Evolutionary conservation across 2,329 filamentous ascomycete species (phyloP).

Genomic region (Juglanconis juglandina): DNA sequence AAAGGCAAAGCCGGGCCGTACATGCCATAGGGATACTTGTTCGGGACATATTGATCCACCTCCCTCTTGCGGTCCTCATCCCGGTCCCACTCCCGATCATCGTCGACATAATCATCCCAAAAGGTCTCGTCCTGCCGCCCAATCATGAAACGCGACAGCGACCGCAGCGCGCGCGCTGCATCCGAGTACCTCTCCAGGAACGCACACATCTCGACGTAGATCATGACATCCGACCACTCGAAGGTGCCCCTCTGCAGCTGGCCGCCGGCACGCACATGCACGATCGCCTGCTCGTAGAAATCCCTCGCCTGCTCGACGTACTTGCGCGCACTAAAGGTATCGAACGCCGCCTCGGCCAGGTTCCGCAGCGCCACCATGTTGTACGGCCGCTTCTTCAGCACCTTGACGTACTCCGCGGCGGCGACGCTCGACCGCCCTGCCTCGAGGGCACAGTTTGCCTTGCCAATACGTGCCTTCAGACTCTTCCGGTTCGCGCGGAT

Average conservation of each 20-base stretch:
- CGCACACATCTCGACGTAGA: conserved; percentile 78
- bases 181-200: conserved; percentile 59
- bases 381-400: conserved; percentile 49
- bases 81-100: conserved; percentile 88
- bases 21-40: conserved; percentile 47
- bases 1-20: conserved; percentile 76
- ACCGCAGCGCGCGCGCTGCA: conserved; percentile 68
- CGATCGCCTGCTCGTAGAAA: conserved; percentile 48
- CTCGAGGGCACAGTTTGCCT: conserved; percentile 56
- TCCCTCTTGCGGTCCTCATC: conserved; percentile 64
- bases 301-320: conserved; percentile 39
- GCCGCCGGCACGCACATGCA: conserved; percentile 35
- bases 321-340: conserved; percentile 44
- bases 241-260: conserved; percentile 35
- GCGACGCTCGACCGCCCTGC: conserved; percentile 52
- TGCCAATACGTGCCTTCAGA: conserved; percentile 55
- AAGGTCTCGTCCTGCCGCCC: conserved; percentile 69
- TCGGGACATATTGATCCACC: conserved; percentile 58
- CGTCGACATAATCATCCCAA: conserved; percentile 70
- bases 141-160: conserved; percentile 76
- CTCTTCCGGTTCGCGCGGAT: conserved; percentile 56
- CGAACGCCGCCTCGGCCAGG: conserved; percentile 55
- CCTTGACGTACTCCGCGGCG: conserved; percentile 53
- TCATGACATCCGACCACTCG: conserved; percentile 79
- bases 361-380: conserved; percentile 55